A percentile compares a stretch with the other conserved stretches of the same genome.
These are phyloP conservation scores for Thinopyrum elongatum DNA, from an alignment of 176 grass and related monocot species.

Conservation along the genomic window DNA sequence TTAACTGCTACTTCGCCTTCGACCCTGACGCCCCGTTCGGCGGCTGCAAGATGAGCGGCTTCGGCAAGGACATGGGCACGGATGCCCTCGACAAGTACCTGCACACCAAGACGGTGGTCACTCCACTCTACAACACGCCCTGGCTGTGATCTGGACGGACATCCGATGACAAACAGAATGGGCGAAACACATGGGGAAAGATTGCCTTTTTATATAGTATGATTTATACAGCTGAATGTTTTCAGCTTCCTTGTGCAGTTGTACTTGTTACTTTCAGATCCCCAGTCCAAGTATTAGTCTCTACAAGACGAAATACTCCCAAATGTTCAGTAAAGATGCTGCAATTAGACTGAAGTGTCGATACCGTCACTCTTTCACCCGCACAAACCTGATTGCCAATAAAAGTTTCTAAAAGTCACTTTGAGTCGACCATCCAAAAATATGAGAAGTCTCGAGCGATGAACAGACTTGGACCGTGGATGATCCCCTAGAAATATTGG, in stretches of 20 bases:
- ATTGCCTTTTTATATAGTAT: background rate
- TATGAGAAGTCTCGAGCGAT: too few species aligned
- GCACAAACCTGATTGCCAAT: too few species aligned
- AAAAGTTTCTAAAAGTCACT: too few species aligned
- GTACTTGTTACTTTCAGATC: constrained; percentile 2
- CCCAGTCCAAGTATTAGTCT: too few species aligned
- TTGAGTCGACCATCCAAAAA: too few species aligned
- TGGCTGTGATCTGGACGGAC: constrained; percentile 52
- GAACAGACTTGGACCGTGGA: too few species aligned
- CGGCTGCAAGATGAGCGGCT: constrained; percentile 80
- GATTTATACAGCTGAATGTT: background rate
- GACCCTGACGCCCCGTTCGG: constrained; percentile 58
- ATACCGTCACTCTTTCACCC: too few species aligned
- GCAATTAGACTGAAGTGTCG: too few species aligned
- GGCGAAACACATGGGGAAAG: background rate
- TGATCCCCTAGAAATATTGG: too few species aligned
- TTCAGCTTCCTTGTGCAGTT: background rate
- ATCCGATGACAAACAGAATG: background rate
- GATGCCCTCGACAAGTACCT: constrained; percentile 78
- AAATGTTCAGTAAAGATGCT: too few species aligned
- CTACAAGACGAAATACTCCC: too few species aligned
- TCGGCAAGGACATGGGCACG: constrained; percentile 76
- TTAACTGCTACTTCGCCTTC: constrained; percentile 77
- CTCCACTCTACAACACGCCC: constrained; percentile 65
- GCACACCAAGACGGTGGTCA: constrained; percentile 65